Base-by-base conservation (phyloP, 2,329 filamentous ascomycete genomes). In the Aspergillus novofumigatus region DNA sequence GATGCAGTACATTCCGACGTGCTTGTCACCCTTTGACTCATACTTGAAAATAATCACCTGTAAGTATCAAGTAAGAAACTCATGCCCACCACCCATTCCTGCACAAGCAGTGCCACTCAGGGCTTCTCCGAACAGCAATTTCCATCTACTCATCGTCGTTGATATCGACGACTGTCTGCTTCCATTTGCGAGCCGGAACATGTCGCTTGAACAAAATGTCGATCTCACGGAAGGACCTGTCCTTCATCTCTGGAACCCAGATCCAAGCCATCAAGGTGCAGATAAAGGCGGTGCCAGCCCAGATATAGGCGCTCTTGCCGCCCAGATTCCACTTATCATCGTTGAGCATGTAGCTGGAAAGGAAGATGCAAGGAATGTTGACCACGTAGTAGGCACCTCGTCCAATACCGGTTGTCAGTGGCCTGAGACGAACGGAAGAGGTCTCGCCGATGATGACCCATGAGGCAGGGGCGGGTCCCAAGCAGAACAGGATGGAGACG, bases 371-470 rank as follows among this genome's bases (percentile, higher is more conserved):
- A 64, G 85, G 85, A 69, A 88, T 87, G 57, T 88, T 81, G 59
- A 85, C 75, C 4, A 86, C 64, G 72, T 88, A 88, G 78, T 88
- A 88, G 11, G 78, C 73, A 53, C 73, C 85, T 67, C 86, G 85
- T 67, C 86, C 86, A 51, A 87, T 72, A 71, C 85, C 86, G 25
- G 85, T 88, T 3, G 83, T 88, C n/a, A 88, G 74, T 49, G 86
- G 83, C 50, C 86, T 72, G 29, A 88, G 84, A 59, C 86, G 85
- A 54, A 88, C 80, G 52, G 86, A 75, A 0, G 86, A 86, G 2
- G 86, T 88, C 72, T 88, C 86, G 63, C 82, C 84, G 49, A 88
- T 88, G 62, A 88, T 85, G 73, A 84, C 82, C 80, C 82, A 88
- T 9, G 85, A 87, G 44, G 83, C 82, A 49, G 86, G 86, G 1